Evolutionary conservation across 805 yeast genomes (phyloP).

Genomic region (Candida broadrunensis): DNA sequence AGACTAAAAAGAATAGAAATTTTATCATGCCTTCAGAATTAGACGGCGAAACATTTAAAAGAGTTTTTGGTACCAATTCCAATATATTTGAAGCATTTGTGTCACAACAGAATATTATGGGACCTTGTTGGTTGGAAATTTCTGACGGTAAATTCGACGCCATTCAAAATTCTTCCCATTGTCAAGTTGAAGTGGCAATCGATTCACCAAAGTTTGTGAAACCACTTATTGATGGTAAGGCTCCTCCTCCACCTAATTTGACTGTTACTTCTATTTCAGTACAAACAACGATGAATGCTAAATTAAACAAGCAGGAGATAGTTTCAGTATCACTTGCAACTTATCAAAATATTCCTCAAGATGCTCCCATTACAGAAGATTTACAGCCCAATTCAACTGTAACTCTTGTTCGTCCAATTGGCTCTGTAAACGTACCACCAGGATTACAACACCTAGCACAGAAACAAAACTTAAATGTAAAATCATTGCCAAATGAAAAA

Average conservation of each 20-base stretch:
- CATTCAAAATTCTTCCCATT: conserved; percentile 69
- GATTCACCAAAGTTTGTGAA: conserved; percentile 44
- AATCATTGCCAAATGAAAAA: conserved; percentile 69
- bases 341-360: conserved; percentile 67
- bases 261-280: conserved; percentile 73
- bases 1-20: conserved; percentile 53
- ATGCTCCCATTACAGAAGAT: conserved; percentile 65
- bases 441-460: conserved; percentile 65
- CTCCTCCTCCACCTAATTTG: conserved; percentile 57
- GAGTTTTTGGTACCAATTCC: conserved; percentile 76
- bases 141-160: conserved; percentile 57
- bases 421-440: conserved; percentile 63
- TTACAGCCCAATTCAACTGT: conserved; percentile 57
- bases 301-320: conserved; percentile 77
- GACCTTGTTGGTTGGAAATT: conserved; percentile 94
- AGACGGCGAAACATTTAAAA: conserved; percentile 72
- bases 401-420: conserved; percentile 80
- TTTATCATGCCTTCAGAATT: conserved; percentile 56
- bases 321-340: conserved; percentile 79
- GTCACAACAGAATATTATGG: conserved; percentile 81
- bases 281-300: conserved; percentile 76
- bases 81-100: conserved; percentile 83
- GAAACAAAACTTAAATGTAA: conserved; percentile 49
- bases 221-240: conserved; percentile 34
- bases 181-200: conserved; percentile 71